Conservation (phyloP, 164 flowering plant genomes). For the Vitis vinifera region DNA sequence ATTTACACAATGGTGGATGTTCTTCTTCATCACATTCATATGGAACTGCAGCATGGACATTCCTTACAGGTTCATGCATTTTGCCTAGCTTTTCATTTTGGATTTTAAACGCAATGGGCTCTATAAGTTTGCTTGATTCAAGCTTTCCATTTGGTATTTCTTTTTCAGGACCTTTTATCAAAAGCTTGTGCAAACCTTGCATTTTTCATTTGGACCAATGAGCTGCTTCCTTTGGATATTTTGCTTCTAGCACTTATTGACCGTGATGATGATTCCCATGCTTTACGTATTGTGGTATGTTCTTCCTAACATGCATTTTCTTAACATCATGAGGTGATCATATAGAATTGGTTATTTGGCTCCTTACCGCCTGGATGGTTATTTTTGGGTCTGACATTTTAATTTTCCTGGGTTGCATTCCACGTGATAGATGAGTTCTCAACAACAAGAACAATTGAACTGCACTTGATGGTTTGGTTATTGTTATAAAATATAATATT, state of each 20-base stretch:
- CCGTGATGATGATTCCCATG: conserved; percentile 97
- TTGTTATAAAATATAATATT: too few relatives aligned
- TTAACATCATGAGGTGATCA: background rate
- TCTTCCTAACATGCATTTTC: background rate
- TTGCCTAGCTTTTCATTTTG: background rate
- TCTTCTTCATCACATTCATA: conserved; percentile 83
- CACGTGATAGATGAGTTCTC: background rate
- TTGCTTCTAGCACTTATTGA: conserved; percentile 89
- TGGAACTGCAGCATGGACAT: conserved; percentile 87
- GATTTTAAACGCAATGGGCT: background rate
- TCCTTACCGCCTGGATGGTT: too few relatives aligned
- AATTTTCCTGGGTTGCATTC: too few relatives aligned
- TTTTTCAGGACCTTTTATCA: conserved; percentile 67
- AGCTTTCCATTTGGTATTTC: background rate
- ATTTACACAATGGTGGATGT: conserved; percentile 98
- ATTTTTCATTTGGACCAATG: conserved; percentile 86
- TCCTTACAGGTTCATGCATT: conserved; percentile 54
- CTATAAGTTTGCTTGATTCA: background rate
- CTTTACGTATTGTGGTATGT: conserved; percentile 91
- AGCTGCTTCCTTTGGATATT: conserved; percentile 92
- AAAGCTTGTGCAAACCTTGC: conserved; percentile 77
- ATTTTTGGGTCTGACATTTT: too few relatives aligned
- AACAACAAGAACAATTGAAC: too few relatives aligned
- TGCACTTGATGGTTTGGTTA: too few relatives aligned
- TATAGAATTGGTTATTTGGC: too few relatives aligned